Base-by-base conservation (phyloP, 768 basidiomycete species). In the Psilocybe sp. region DNA sequence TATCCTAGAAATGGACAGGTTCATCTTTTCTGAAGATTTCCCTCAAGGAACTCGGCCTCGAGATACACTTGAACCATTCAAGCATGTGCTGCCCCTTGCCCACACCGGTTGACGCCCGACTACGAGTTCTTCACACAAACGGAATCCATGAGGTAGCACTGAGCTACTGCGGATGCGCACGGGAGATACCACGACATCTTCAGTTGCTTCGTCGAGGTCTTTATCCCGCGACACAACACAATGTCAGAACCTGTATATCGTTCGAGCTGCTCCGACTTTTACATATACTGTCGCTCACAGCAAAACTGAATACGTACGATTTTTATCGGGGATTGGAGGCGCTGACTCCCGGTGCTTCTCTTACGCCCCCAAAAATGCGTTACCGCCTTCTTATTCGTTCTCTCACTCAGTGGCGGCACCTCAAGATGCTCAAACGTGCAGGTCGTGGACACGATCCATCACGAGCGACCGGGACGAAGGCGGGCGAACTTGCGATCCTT, bases 101-200 rank as follows among this genome's bases (percentile, higher is more conserved):
- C n/a, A n/a, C n/a, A n/a, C n/a, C n/a, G n/a, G n/a, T n/a, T n/a
- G n/a, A n/a, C n/a, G n/a, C n/a, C n/a, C n/a, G n/a, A n/a, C n/a
- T n/a, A n/a, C n/a, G n/a, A 2, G 50, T 74, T 13, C 46, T 74
- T 42, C 56, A 69, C 46, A 51, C 40, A 0, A 56, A 58, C 44
- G 69, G 66, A 0, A 60, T 74, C 14, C 70, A 71, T 44, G 32
- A 53, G 2, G 61, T 72, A 3, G 47, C 31, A 4, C 32, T 72
- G 0, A 55, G 64, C 46, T 72, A 63, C 47, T 73, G 72, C 46
- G 54, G 52, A 1, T 74, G 71, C 52, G 51, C 55, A 5, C 39
- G 51, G 0, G 19, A 18, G 32, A 34, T 53, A n/a, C 43, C 52
- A 1, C 60, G 47, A 5, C 45, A 51, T 9, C 45, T 59, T 4